Conservation (phyloP, 345 rosid species). For the Eucalyptus regnans region DNA sequence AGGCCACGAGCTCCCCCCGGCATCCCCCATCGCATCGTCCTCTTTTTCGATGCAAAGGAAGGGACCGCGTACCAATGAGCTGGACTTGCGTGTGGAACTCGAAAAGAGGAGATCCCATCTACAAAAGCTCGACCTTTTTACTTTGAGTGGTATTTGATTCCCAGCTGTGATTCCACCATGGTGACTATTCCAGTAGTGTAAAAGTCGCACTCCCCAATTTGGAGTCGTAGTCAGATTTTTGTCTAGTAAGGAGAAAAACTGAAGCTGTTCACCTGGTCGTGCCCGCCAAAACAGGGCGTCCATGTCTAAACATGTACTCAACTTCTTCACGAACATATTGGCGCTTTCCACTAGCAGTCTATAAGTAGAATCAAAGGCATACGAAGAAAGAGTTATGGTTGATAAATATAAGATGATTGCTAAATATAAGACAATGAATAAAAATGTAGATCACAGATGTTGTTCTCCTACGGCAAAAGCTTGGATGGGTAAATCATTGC, state of each 20-base stretch:
- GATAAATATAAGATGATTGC: too few species aligned
- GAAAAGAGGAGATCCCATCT: not conserved
- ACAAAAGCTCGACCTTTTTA: not conserved
- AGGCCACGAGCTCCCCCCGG: not conserved
- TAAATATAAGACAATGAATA: not conserved
- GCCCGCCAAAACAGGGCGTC: slow-evolving; percentile 97
- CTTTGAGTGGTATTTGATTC: not conserved
- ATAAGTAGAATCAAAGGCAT: slow-evolving; percentile 7
- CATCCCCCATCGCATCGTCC: too few species aligned
- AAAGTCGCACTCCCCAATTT: not conserved
- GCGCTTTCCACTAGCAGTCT: slow-evolving; percentile 96
- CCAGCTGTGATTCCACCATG: not conserved
- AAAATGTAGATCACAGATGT: not conserved
- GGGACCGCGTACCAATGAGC: not conserved
- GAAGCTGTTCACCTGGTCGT: slow-evolving; percentile 66
- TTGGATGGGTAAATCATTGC: slow-evolving; percentile 82
- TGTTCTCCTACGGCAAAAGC: slow-evolving; percentile 72
- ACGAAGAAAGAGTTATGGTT: not conserved
- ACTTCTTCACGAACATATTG: slow-evolving; percentile 81
- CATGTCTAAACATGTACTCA: slow-evolving; percentile 80
- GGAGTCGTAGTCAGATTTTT: not conserved
- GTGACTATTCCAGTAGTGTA: not conserved
- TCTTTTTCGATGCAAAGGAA: not conserved
- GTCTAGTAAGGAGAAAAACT: not conserved
- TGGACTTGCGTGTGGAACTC: not conserved